Evolutionary conservation across 164 flowering plant genomes (phyloP), one percentile per base, ranked within the genome.

Genomic region (Kingdonia uniflora): DNA sequence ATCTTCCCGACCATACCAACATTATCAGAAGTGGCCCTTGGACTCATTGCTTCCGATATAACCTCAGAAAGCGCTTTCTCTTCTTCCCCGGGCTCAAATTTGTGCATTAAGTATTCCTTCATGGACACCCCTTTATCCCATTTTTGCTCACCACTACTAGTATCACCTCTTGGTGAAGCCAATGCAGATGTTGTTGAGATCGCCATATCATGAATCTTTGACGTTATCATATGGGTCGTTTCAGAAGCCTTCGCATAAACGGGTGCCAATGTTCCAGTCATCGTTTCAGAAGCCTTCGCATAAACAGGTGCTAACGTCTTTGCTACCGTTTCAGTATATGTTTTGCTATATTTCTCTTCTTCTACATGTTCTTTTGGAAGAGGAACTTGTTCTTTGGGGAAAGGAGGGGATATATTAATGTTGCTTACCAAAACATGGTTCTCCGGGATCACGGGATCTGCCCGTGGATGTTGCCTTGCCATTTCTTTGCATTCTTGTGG

Each of bases 51-150:
- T 19, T 80, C 75, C 1, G 84, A 64, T 17, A 84, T 84, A 44
- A 75, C 87, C 59, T 71, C 71, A 12, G 88, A 84, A 49, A 84
- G 89, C 15, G 91, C 88, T 65, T 58, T 75, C 61, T 90, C 94
- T 19, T 78, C 95, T 23, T 82, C 80, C 40, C 86, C 91, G 0
- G 94, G 94, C 72, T 84, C 82, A 33, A 84, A 54, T 66, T 82
- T 84, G 16, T 76, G 61, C 64, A 62, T 65, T 60, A 82, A 61
- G 57, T 82, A 81, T 61, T 90, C 89, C 62, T 79, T 84, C 60
- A 84, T 80, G 0, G 91, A 77, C 19, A 81, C 79, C 22, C 91
- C 85, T 62, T 78, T 80, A 35, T 78, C 83, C 68, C 69, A 77
- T 19, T 24, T 59, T 25, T 73, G 65, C 20, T 60, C 67, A 8